These are phyloP conservation scores for Graphiopsis chlorocephala DNA, from an alignment of 2,329 filamentous ascomycete species.

Conservation along the genomic window DNA sequence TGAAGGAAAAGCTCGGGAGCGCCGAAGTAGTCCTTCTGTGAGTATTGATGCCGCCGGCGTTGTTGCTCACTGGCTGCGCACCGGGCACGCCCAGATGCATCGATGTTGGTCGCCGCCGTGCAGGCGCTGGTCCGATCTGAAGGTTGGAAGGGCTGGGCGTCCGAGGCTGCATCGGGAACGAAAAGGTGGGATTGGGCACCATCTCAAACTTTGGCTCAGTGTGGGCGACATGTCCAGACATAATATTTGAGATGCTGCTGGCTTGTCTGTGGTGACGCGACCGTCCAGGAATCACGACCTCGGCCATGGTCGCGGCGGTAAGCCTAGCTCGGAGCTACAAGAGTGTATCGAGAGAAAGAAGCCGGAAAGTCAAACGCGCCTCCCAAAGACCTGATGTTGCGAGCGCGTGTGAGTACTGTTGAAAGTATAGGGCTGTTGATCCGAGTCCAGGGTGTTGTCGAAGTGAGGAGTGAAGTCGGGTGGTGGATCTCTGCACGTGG, in stretches of 20 bases:
- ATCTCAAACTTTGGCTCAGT: constrained; percentile 38
- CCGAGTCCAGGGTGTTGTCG: not conserved
- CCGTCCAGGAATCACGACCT: constrained; percentile 23
- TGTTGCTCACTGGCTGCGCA: constrained; percentile 35
- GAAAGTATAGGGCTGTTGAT: not conserved
- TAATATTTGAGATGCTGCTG: constrained; percentile 39
- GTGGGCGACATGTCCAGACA: constrained; percentile 22
- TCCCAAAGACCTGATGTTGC: not conserved
- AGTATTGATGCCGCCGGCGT: constrained; percentile 25
- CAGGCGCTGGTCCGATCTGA: constrained; percentile 6
- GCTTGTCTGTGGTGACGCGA: constrained; percentile 33
- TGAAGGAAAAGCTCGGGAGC: constrained; percentile 50
- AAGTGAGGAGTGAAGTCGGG: not conserved
- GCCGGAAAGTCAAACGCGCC: constrained; percentile 1
- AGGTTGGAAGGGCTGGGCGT: constrained; percentile 24
- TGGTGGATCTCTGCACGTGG: not conserved
- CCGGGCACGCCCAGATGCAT: constrained; percentile 34
- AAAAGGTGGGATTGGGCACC: constrained; percentile 48
- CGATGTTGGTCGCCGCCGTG: constrained; percentile 31
- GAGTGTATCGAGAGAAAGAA: not conserved
- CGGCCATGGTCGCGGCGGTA: constrained; percentile 25
- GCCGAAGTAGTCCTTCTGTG: constrained; percentile 44
- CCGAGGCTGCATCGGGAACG: constrained; percentile 43
- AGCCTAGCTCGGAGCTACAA: not conserved
- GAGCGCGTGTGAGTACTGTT: not conserved